Base-by-base conservation (phyloP, 73 alveolate genomes). In the Uronychia binucleata region DNA sequence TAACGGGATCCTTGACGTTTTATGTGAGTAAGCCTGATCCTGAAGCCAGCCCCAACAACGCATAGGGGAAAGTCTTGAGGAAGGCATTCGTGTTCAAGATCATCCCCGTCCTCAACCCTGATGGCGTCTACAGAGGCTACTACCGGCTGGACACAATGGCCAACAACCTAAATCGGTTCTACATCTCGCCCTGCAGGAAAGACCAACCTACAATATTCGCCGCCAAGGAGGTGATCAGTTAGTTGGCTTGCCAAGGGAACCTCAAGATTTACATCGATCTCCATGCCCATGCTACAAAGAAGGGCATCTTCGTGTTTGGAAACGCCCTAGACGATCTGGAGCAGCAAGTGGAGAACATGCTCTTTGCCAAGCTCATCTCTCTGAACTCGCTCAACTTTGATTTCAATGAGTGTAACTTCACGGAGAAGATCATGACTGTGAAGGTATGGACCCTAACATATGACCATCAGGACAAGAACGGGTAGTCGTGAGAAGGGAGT, bases 201-300 rank as follows among this genome's bases (percentile, higher is more conserved):
- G 89, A 77, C 33, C 96, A 95, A 74, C 99, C 99, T n/a, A 97
- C 97, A 57, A 93, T 95, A 58, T 98, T 59, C 86, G 99, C 98
- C 0, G 96, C 96, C 0, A 97, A 93, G 78, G 94, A 96, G 80
- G 93, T 93, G 57, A 78, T 98, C 33, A 85, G 88, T 81, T 88
- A 92, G 80, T 84, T 91, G 58, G 83, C 93, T 28, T 77, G 93
- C 34, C 79, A 91, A 34, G 97, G 94, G 75, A 91, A 93, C 86
- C 78, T 98, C 35, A 85, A 95, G 76, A 86, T 91, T 80, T 97
- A 98, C 91, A 78, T 98, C 76, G 99, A 98, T 87, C 83, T 98
- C 80, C 99, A 98, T 88, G 99, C 99, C 30, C 99, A 98, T 86
- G 99, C 99, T 78, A 92, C 98, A 13, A 95, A 97, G 83, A 92